Base-by-base conservation (phyloP, 2,329 filamentous ascomycete species). In the Fusarium bactridioides region DNA sequence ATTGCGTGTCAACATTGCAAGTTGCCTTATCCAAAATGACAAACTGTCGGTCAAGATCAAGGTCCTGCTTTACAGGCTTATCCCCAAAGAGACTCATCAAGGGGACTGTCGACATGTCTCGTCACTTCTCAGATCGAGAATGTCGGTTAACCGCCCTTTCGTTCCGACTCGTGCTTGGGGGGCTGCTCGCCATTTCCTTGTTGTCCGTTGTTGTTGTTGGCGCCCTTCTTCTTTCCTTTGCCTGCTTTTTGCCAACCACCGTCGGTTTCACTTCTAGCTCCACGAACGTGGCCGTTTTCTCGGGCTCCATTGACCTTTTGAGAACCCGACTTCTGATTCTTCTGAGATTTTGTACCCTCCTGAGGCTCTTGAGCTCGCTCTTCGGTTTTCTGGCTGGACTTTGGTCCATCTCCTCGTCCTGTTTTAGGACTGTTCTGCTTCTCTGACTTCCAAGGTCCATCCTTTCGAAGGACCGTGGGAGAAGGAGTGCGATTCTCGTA, bases 401-500 rank as follows among this genome's bases (percentile, higher is more conserved):
- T 80, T 4, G 55, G 35, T 6, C 70, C 63, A 15, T 79, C 74
- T 31, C 55, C 64, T 33, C 64, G 67, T n/a, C 66, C 41, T 10
- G 66, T 47, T 40, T 76, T 78, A 11, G 69, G 59, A 15, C 72
- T 73, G 25, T 63, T 74, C n/a, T 70, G 50, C 47, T 77, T 78
- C 23, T 78, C 79, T 31, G 76, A 61, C 45, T 75, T 78, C 23
- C 75, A 66, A 18, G 80, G 76, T 5, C 80, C 72, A 33, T 90
- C 89, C 53, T 86, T 90, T 61, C 91, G 86, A 61, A 83, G 83
- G 18, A 87, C 84, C 7, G 86, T 92, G 4, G 92, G 92, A 4
- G 92, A 93, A 5, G 92, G 91, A 1, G 91, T 92, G n/a, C 88
- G 86, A 10, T 88, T 87, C 81, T 94, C 93, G 60, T 92, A 92